Evolutionary conservation across 495 filamentous ascomycete species (phyloP), one percentile per base, ranked within the genome.

Genomic region (Xylaria bambusicola): DNA sequence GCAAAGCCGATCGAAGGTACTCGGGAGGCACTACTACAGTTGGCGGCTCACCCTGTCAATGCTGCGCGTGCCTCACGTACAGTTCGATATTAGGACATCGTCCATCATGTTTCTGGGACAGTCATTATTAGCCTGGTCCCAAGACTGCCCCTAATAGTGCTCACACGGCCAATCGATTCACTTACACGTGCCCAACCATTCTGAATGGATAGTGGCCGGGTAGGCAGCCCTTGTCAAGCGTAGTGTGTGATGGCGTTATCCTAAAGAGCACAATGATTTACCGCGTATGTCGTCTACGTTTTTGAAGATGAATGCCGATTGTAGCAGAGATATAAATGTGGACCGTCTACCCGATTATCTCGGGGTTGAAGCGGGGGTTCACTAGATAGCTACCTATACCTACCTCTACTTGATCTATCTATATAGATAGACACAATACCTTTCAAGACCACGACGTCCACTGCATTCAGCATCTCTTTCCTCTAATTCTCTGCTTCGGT

Each of bases 101-200:
- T 61, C 59, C 59, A 61, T 61, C 59, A 61, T 61, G 26, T 61
- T 61, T 58, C 79, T 74, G 75, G n/a, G n/a, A 31, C 35, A 51
- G 27, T 24, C 9, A 4, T 62, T 65, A 18, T 58, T 5, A 58
- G 35, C 36, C 8, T 17, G 6, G 8, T 7, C 7, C 15, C n/a
- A 4, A 0, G 4, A 12, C n/a, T 5, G 12, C 36, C 3, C 6
- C 36, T 10, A 10, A 33, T 10, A 10, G 2, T 17, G 8, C 33
- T 13, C 6, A 5, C 1, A 15, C 36, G 2, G n/a, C 23, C 23
- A 10, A 41, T n/a, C 6, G 4, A 31, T 26, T 13, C 15, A 53
- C 51, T 53, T 23, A 53, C 51, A 53, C 51, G n/a, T 53, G 51
- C 13, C 51, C 51, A 5, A 53, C 51, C 51, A 53, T 53, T 27